phyloP scores from a whole-genome alignment of 371 early-diverging fungal genomes.

The Lichtheimia corymbifera region DNA sequence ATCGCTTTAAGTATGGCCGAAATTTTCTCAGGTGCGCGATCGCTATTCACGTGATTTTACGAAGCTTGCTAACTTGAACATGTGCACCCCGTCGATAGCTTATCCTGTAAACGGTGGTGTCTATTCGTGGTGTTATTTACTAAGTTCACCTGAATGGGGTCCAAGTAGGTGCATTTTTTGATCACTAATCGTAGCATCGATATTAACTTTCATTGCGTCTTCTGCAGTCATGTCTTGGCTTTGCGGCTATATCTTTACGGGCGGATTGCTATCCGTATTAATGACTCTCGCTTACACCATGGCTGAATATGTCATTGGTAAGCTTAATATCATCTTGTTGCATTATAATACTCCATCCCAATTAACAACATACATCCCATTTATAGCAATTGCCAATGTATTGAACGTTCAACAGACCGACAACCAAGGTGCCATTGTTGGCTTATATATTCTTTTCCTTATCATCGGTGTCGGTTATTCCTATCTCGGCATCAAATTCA shows the following conservation, averaged over 20 bases:
- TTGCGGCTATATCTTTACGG: slow-evolving; percentile 32
- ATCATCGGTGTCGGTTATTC: slow-evolving; percentile 19
- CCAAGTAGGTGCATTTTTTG: slow-evolving; percentile 26
- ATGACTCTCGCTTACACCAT: slow-evolving; percentile 39
- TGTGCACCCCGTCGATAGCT: neutral
- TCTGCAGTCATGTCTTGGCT: slow-evolving; percentile 42
- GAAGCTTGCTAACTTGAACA: too few species aligned
- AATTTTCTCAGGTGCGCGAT: slow-evolving; percentile 22
- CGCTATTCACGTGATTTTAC: neutral
- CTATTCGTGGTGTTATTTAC: slow-evolving; percentile 30
- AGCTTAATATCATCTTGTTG: neutral
- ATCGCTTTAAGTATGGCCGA: slow-evolving; percentile 41
- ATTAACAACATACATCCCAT: neutral
- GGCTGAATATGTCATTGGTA: slow-evolving; percentile 32
- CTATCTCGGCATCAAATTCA: slow-evolving; percentile 32
- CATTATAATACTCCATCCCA: neutral
- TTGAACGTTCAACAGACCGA: slow-evolving; percentile 19
- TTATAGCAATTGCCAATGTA: slow-evolving; percentile 20
- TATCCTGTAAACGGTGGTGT: slow-evolving; percentile 41
- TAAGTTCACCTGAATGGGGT: slow-evolving; percentile 36
- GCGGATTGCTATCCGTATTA: slow-evolving; percentile 26
- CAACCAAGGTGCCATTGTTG: slow-evolving; percentile 36
- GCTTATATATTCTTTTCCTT: slow-evolving; percentile 30
- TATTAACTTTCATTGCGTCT: neutral
- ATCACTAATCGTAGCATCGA: neutral